Conservation (phyloP, 805 yeast genomes). For the Saturnispora bothae region DNA sequence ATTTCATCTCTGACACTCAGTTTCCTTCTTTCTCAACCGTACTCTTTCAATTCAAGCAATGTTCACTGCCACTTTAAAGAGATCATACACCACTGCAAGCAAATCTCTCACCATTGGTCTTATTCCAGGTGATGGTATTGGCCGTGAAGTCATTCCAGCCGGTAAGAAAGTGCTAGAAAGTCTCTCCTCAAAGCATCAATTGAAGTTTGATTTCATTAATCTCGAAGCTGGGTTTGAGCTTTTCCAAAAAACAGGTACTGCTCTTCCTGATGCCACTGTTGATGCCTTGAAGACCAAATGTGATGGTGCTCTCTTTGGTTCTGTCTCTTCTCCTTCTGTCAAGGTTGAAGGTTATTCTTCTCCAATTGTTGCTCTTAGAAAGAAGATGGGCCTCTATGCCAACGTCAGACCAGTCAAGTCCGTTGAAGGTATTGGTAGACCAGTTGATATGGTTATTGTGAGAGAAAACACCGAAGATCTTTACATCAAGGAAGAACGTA, state of each 20-base stretch:
- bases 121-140: slow-evolving; percentile 98
- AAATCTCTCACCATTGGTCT: slow-evolving; percentile 51
- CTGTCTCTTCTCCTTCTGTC: slow-evolving; percentile 89
- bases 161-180: slow-evolving; percentile 81
- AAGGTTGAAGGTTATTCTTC: slow-evolving; percentile 96
- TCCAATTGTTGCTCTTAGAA: slow-evolving; percentile 97
- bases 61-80: slow-evolving; percentile 18
- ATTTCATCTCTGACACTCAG: too few relatives aligned
- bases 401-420: slow-evolving; percentile 97
- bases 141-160: slow-evolving; percentile 95
- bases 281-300: slow-evolving; percentile 65
- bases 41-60: too few relatives aligned
- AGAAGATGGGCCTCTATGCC: slow-evolving; percentile 88
- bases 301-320: slow-evolving; percentile 97
- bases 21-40: too few relatives aligned
- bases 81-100: slow-evolving; percentile 27
- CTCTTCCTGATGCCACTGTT: slow-evolving; percentile 89
- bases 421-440: slow-evolving; percentile 74
- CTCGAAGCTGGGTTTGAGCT: slow-evolving; percentile 92
- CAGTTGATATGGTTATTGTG: slow-evolving; percentile 95
- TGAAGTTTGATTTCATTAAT: slow-evolving; percentile 76
- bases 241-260: slow-evolving; percentile 90
- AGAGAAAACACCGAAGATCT: slow-evolving; percentile 98
- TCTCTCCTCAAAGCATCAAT: slow-evolving; percentile 63
- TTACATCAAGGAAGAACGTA: slow-evolving; percentile 85